Evolutionary conservation across 768 basidiomycete species (phyloP).

Genomic region (Boletus rufocinnamomeus): DNA sequence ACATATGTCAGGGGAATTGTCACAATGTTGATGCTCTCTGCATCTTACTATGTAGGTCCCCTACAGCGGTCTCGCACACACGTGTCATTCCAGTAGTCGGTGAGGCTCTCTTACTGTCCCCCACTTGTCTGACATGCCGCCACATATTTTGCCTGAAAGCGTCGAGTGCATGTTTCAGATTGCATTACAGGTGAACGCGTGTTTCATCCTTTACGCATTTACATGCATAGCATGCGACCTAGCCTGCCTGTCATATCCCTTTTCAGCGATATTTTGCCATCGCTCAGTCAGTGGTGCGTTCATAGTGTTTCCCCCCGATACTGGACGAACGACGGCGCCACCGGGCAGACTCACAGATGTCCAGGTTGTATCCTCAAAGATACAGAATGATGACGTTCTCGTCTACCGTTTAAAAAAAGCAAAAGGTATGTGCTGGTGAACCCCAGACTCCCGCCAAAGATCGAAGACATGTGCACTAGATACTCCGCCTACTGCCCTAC

Average conservation of each 20-base stretch:
- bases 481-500: constrained; percentile 6
- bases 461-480: constrained; percentile 21
- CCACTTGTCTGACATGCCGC: constrained; percentile 12
- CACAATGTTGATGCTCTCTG: not conserved
- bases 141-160: constrained; percentile 23
- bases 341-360: not conserved
- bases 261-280: not conserved
- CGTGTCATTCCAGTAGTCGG: constrained; percentile 16
- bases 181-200: constrained; percentile 7
- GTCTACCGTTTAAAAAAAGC: constrained; percentile 21
- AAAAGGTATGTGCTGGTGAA: constrained; percentile 17
- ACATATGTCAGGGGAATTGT: constrained; percentile 1
- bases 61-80: constrained; percentile 1
- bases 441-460: constrained; percentile 9
- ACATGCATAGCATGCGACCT: constrained; percentile 4
- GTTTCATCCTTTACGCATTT: constrained; percentile 8
- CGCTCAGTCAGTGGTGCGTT: not conserved
- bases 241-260: not conserved
- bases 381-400: constrained; percentile 10
- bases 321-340: constrained; percentile 17
- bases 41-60: constrained; percentile 7
- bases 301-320: constrained; percentile 3
- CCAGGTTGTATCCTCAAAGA: not conserved
- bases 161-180: constrained; percentile 3
- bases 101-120: not conserved